Conservation (phyloP, 306 rosid genomes). For the Casuarina cunninghamiana region DNA sequence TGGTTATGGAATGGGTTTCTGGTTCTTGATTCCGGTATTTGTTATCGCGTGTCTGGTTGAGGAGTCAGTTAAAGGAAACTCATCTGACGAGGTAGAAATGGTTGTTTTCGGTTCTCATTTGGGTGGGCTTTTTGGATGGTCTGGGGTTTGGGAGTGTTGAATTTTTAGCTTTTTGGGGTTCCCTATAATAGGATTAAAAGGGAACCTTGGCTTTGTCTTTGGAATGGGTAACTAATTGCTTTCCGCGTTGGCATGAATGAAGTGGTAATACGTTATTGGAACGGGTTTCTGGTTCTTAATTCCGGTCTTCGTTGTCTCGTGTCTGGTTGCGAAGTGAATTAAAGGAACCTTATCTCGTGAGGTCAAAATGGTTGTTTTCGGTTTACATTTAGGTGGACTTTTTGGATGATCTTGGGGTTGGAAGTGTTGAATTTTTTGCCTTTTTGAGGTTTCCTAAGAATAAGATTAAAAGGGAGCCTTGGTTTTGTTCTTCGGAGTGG, state of each 20-base stretch:
- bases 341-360: neutral
- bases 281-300: neutral
- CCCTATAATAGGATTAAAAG: neutral
- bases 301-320: neutral
- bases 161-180: neutral
- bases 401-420: neutral
- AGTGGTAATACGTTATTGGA: neutral
- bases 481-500: neutral
- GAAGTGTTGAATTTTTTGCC: neutral
- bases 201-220: neutral
- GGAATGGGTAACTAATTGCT: neutral
- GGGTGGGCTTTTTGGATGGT: neutral
- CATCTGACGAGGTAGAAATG: neutral
- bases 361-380: neutral
- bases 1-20: neutral
- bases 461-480: neutral
- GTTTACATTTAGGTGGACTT: neutral
- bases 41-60: conserved; percentile 14
- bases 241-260: neutral
- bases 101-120: neutral
- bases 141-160: neutral
- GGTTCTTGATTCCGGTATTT: neutral
- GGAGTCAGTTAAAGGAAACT: conserved; percentile 9
- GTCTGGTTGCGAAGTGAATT: conserved; percentile 23
- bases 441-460: neutral